A percentile compares a stretch with the other conserved stretches of the same genome.
Evolutionary conservation across 305 asterid genomes (phyloP).

Genomic region (Solanum hybrid): DNA sequence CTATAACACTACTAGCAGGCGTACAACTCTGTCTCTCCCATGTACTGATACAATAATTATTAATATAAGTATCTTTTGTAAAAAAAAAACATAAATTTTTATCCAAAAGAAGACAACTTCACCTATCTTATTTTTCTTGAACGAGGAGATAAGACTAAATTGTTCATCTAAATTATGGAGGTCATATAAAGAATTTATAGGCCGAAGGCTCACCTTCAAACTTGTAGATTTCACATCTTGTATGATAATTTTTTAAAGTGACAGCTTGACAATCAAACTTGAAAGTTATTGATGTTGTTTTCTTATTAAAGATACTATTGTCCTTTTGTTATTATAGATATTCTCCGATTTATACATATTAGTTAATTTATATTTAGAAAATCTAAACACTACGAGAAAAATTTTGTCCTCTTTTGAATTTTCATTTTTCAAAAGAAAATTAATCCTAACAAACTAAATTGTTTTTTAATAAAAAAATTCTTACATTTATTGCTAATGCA

Average conservation of each 20-base stretch:
- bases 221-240: neutral
- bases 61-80: neutral
- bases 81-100: neutral
- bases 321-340: neutral
- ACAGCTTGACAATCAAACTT: neutral
- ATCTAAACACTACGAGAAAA: too few relatives aligned
- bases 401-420: neutral
- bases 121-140: neutral
- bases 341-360: neutral
- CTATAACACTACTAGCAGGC: neutral
- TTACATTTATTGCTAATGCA: too few relatives aligned
- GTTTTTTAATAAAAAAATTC: too few relatives aligned
- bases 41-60: too few relatives aligned
- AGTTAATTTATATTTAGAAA: neutral
- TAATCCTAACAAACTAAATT: neutral
- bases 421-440: neutral
- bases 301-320: too few relatives aligned
- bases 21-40: neutral
- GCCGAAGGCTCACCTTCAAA: neutral
- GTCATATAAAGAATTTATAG: neutral
- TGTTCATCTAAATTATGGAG: neutral
- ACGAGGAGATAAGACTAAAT: neutral
- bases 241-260: neutral
- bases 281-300: neutral
- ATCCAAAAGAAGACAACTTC: neutral